Percentiles rank a stretch among this genome's conserved stretches.
These are phyloP conservation scores for Daldinia decipiens DNA, from an alignment of 495 filamentous ascomycete genomes.

Conservation along the genomic window DNA sequence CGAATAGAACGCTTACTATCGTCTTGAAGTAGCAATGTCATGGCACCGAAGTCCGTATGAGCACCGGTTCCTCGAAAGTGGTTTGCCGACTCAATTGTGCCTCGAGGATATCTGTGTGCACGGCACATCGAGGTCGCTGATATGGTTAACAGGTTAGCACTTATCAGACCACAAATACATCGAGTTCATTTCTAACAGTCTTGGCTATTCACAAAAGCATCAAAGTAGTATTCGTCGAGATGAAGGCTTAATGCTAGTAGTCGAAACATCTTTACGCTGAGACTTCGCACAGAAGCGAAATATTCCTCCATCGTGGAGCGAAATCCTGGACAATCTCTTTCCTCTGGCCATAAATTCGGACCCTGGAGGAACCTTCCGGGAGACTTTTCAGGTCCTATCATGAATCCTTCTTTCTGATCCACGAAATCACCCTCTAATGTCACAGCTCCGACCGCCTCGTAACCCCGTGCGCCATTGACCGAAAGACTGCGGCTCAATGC, in stretches of 20 bases:
- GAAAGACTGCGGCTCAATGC: slow-evolving; percentile 33
- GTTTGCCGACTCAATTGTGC: slow-evolving; percentile 31
- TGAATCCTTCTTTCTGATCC: slow-evolving; percentile 48
- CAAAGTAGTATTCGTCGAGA: slow-evolving; percentile 55
- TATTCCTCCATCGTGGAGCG: slow-evolving; percentile 49
- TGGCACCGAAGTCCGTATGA: slow-evolving; percentile 61
- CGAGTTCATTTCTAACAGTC: slow-evolving; percentile 34
- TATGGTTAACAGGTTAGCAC: slow-evolving; percentile 12
- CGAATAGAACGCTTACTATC: slow-evolving; percentile 44
- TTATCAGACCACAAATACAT: background rate
- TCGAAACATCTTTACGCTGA: slow-evolving; percentile 52
- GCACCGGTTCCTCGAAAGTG: slow-evolving; percentile 57
- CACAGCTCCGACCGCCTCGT: slow-evolving; percentile 44
- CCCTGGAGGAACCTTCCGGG: slow-evolving; percentile 53
- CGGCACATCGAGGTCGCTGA: slow-evolving; percentile 46
- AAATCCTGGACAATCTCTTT: slow-evolving; percentile 45
- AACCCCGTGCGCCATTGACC: slow-evolving; percentile 39
- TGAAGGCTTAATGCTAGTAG: slow-evolving; percentile 56
- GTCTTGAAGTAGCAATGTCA: slow-evolving; percentile 60
- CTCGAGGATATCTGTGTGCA: slow-evolving; percentile 47
- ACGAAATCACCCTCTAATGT: slow-evolving; percentile 36
- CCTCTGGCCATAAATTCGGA: slow-evolving; percentile 61
- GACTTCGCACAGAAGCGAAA: slow-evolving; percentile 46
- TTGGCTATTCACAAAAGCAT: slow-evolving; percentile 53
- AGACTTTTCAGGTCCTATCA: slow-evolving; percentile 43